A percentile compares a stretch with the other conserved stretches of the same genome.
Evolutionary conservation across 805 yeast genomes (phyloP).

Genomic region (Kuraishia piskuri): DNA sequence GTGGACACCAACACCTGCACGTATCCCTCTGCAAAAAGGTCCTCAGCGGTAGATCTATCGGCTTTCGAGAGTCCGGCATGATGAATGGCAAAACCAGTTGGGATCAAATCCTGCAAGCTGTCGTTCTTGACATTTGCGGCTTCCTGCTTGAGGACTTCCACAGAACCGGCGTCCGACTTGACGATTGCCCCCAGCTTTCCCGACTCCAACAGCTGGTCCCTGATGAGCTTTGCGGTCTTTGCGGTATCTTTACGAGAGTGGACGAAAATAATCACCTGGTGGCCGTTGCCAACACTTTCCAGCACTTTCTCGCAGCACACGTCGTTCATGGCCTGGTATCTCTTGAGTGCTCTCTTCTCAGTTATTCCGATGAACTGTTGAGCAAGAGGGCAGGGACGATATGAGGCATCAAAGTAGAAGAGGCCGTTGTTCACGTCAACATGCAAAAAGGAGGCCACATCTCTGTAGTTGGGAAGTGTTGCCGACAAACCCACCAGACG

Average conservation of each 20-base stretch:
- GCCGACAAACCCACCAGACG: conserved; percentile 87
- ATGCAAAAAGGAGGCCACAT: conserved; percentile 74
- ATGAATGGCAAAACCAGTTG: conserved; percentile 78
- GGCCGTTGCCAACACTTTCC: conserved; percentile 52
- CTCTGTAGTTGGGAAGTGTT: conserved; percentile 80
- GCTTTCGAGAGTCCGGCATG: conserved; percentile 78
- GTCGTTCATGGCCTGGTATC: conserved; percentile 76
- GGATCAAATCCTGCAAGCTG: conserved; percentile 50
- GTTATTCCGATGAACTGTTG: conserved; percentile 87
- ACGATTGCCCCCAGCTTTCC: conserved; percentile 35
- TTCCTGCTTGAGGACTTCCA: conserved; percentile 58
- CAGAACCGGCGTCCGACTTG: conserved; percentile 45
- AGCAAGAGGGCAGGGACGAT: conserved; percentile 86
- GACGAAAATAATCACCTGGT: conserved; percentile 84
- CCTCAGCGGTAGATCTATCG: conserved; percentile 76
- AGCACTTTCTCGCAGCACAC: conserved; percentile 76
- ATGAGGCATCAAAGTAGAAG: conserved; percentile 76
- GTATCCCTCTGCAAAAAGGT: conserved; percentile 80
- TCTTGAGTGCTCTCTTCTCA: conserved; percentile 72
- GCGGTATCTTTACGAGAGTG: conserved; percentile 91
- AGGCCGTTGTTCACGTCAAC: conserved; percentile 55
- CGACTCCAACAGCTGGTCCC: conserved; percentile 50
- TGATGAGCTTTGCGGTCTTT: conserved; percentile 68
- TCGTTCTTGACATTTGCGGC: conserved; percentile 44
- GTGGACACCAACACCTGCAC: conserved; percentile 81